Conservation (phyloP, 257 asterid species). For the Fraxinus quadrangulata region DNA sequence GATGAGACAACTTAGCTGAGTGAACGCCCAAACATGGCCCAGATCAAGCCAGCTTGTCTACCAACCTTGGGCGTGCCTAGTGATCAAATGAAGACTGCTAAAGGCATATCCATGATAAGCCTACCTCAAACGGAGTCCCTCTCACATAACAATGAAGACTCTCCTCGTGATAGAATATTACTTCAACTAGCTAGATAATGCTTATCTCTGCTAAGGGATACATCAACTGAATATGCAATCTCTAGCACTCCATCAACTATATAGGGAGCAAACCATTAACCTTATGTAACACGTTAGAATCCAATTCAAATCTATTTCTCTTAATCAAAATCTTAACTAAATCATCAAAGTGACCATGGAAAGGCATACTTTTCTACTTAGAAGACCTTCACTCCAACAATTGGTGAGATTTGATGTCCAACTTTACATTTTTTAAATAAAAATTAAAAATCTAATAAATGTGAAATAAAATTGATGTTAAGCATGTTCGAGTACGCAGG, state of each 20-base stretch:
- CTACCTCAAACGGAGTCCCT: neutral
- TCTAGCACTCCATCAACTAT: neutral
- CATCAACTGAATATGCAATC: neutral
- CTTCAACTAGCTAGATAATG: neutral
- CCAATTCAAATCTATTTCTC: neutral
- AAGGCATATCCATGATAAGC: neutral
- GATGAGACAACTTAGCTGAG: no score
- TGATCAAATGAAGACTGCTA: neutral
- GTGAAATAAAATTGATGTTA: neutral
- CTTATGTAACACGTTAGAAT: neutral
- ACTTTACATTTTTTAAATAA: no score
- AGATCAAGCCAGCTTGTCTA: neutral
- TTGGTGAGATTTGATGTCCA: neutral
- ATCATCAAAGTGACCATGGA: neutral
- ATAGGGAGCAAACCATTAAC: neutral
- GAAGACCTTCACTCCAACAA: neutral
- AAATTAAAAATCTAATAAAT: no score
- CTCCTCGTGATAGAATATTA: neutral
- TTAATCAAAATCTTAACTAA: neutral
- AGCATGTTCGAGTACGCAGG: no score
- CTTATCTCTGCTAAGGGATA: neutral
- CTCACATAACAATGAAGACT: neutral
- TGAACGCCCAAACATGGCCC: no score
- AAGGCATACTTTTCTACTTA: neutral
- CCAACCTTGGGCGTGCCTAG: neutral